Conservation (phyloP, 768 basidiomycete genomes). For the Termitomyces sp. region DNA sequence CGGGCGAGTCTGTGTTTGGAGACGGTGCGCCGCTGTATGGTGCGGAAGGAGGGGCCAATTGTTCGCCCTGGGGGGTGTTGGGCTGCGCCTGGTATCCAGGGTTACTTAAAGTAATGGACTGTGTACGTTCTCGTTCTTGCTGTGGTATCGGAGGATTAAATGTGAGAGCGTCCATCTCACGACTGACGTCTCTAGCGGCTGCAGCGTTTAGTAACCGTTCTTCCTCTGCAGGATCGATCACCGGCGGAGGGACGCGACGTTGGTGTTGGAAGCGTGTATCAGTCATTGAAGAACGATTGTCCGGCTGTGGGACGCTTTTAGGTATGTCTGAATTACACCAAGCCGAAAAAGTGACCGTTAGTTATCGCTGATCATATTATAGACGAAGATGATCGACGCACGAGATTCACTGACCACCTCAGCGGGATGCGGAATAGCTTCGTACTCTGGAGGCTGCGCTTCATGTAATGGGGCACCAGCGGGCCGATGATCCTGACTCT, state of each 20-base stretch:
- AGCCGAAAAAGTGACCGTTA: neutral
- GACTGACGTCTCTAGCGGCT: conserved; percentile 61
- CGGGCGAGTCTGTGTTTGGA: conserved; percentile 23
- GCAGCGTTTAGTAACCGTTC: conserved; percentile 58
- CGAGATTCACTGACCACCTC: neutral
- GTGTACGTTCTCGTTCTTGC: conserved; percentile 12
- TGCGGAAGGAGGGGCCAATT: conserved; percentile 30
- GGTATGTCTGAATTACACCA: neutral
- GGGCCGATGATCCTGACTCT: neutral
- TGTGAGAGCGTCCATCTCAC: conserved; percentile 56
- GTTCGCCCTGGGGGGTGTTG: conserved; percentile 2
- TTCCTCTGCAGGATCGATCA: conserved; percentile 34
- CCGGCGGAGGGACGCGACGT: conserved; percentile 32
- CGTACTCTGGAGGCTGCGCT: conserved; percentile 11
- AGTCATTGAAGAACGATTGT: conserved; percentile 1
- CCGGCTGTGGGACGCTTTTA: neutral
- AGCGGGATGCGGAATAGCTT: conserved; percentile 1
- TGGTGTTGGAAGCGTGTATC: conserved; percentile 13
- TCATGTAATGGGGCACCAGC: neutral
- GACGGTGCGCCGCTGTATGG: conserved; percentile 34
- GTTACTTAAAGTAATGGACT: conserved; percentile 11
- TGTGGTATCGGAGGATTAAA: conserved; percentile 18
- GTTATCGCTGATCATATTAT: neutral
- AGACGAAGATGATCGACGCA: neutral
- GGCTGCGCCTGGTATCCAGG: conserved; percentile 1